Evolutionary conservation across 163 green algal genomes (phyloP).

Genomic region (Prototheca wickerhamii): DNA sequence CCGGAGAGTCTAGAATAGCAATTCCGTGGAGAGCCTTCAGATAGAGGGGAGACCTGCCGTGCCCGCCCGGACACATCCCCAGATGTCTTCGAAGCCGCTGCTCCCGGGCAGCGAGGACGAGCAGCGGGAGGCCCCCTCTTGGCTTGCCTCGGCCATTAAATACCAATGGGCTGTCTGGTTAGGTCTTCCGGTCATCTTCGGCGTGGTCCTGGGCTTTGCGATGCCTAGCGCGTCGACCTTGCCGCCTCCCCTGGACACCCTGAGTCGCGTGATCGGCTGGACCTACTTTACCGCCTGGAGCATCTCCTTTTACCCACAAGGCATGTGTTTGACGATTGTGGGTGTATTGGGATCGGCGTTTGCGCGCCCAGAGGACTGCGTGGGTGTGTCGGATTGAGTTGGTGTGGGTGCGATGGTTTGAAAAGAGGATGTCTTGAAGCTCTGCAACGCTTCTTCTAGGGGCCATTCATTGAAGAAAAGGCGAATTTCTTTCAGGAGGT

Average conservation of each 20-base stretch:
- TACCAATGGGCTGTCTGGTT: slow-evolving; percentile 10
- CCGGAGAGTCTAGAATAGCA: not conserved
- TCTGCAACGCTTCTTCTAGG: too few relatives aligned
- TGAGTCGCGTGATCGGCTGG: slow-evolving; percentile 29
- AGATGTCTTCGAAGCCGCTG: not conserved
- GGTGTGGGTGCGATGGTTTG: too few relatives aligned
- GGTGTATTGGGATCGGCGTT: not conserved
- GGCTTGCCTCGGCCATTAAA: not conserved
- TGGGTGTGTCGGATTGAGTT: not conserved
- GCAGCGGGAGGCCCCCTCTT: not conserved
- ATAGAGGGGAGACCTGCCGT: not conserved
- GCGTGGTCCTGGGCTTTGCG: slow-evolving; percentile 4
- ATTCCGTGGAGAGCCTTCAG: not conserved
- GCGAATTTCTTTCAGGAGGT: not conserved
- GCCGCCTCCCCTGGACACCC: not conserved
- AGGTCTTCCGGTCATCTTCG: slow-evolving; percentile 5
- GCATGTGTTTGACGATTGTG: not conserved
- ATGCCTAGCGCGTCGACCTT: slow-evolving; percentile 1
- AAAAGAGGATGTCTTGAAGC: too few relatives aligned
- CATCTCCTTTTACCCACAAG: slow-evolving; percentile 33
- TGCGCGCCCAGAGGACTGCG: not conserved
- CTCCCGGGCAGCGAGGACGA: not conserved
- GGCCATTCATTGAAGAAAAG: too few relatives aligned
- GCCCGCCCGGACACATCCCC: not conserved
- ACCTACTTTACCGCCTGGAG: slow-evolving; percentile 31